phyloP scores from a whole-genome alignment of 2,329 filamentous ascomycete species.

The Fusarium ramigenum region DNA sequence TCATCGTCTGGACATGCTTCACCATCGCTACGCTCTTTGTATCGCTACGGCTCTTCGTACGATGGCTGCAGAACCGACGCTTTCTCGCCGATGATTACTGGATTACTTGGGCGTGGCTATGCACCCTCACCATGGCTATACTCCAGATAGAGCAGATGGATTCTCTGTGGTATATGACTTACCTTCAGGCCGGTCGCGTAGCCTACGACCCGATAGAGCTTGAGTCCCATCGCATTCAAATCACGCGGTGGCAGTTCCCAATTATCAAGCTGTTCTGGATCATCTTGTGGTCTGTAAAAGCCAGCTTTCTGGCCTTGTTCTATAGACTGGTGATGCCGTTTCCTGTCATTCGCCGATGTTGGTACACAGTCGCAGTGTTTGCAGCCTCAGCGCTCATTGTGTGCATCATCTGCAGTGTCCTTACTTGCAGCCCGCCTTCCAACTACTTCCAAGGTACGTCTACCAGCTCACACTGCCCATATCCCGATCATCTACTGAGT shows the following conservation, averaged over 20 bases:
- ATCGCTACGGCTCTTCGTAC: neutral
- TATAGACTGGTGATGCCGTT: slow-evolving; percentile 17
- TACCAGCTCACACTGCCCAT: rapidly evolving
- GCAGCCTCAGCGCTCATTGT: neutral
- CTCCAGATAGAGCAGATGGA: slow-evolving; percentile 26
- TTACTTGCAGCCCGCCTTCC: slow-evolving; percentile 14
- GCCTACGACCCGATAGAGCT: neutral
- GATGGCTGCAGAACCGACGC: slow-evolving; percentile 15
- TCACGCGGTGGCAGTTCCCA: slow-evolving; percentile 19
- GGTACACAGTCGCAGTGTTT: slow-evolving; percentile 16
- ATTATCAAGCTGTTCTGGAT: slow-evolving; percentile 31
- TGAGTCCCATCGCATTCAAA: neutral
- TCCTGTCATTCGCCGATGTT: neutral
- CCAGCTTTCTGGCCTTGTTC: slow-evolving; percentile 18
- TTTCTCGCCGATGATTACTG: slow-evolving; percentile 25
- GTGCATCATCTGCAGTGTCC: slow-evolving; percentile 8
- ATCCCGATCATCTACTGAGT: rapidly evolving
- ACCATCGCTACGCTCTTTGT: slow-evolving; percentile 10
- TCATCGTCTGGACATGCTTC: slow-evolving; percentile 20
- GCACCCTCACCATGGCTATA: slow-evolving; percentile 18
- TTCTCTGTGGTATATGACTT: slow-evolving; percentile 17
- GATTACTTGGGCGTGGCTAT: slow-evolving; percentile 19
- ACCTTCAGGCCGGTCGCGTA: slow-evolving; percentile 7
- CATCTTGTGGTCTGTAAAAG: slow-evolving; percentile 24
- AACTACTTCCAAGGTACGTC: slow-evolving; percentile 13